Evolutionary conservation across 768 basidiomycete genomes (phyloP), one percentile per base, ranked within the genome.

Genomic region (Cytidiella melzeri): DNA sequence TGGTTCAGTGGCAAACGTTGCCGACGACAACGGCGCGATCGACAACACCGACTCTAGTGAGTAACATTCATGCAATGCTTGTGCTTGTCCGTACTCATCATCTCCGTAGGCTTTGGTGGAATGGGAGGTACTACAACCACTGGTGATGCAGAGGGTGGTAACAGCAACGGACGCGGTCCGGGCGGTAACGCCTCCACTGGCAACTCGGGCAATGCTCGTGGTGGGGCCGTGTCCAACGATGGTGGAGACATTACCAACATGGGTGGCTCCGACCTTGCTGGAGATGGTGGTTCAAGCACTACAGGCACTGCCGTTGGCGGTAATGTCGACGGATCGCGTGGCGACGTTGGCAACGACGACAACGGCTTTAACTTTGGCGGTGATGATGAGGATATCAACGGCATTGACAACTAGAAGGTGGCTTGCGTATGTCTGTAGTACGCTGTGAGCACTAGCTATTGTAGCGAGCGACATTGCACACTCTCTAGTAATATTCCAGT

Each of bases 161-260:
- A 24, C 30, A 45, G 48, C 36, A 37, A 46, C 39, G 43, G 42
- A 21, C 13, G 25, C 4, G 53, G 53, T 23, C 53, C 53, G 5
- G 53, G 53, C 11, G 53, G 53, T 9, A 55, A 55, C 36, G 53
- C 48, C 18, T 45, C 44, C 23, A 25, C 53, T 20, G 53, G 49
- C 15, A 50, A 50, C 53, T 50, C 53, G 10, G 53, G 49, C 44
- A 28, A 41, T 19, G 34, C 53, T 27, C 28, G 41, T 18, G 53
- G 53, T 18, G 53, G 53, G 20, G 34, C 15, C 30, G 48, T 55
- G 38, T 23, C 15, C 18, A 55, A 51, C 45, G 19, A 21, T 18
- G 54, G 50, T 36, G 48, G 47, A 19, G 25, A 24, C 13, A 24
- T 45, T 18, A 45, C 23, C 47, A 54, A 54, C 48, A 54, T 40